Conservation (phyloP, 495 filamentous ascomycete genomes). For the Lepidopterella palustris region DNA sequence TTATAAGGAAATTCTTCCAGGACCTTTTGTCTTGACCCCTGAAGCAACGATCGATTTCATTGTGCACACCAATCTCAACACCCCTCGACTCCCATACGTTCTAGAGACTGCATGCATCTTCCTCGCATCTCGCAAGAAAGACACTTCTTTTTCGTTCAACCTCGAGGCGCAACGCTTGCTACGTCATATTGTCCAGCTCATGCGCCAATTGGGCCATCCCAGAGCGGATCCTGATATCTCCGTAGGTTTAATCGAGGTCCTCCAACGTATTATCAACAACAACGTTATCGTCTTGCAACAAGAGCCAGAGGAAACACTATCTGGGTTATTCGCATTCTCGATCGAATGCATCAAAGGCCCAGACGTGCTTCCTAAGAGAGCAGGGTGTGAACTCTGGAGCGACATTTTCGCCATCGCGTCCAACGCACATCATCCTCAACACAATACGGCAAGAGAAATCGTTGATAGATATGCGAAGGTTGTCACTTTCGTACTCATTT, state of each 20-base stretch:
- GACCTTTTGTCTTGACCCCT: slow-evolving; percentile 70
- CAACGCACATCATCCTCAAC: slow-evolving; percentile 6
- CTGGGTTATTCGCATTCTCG: slow-evolving; percentile 69
- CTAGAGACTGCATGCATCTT: slow-evolving; percentile 75
- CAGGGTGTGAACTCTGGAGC: slow-evolving; percentile 74
- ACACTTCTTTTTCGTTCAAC: slow-evolving; percentile 39
- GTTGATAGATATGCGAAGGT: slow-evolving; percentile 18
- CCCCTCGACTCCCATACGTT: slow-evolving; percentile 63
- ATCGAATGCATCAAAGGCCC: slow-evolving; percentile 63
- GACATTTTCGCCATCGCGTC: slow-evolving; percentile 18
- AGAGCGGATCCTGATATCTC: slow-evolving; percentile 72
- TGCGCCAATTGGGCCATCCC: slow-evolving; percentile 40
- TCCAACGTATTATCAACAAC: slow-evolving; percentile 58
- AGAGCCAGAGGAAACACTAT: slow-evolving; percentile 47
- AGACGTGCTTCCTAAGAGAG: slow-evolving; percentile 73
- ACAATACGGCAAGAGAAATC: slow-evolving; percentile 16
- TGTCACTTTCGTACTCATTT: slow-evolving; percentile 19
- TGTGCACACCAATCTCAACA: slow-evolving; percentile 52
- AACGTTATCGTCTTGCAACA: slow-evolving; percentile 54
- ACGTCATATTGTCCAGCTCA: slow-evolving; percentile 34
- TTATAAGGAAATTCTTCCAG: slow-evolving; percentile 69
- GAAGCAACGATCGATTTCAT: slow-evolving; percentile 66
- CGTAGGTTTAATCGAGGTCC: slow-evolving; percentile 67
- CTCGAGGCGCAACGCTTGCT: slow-evolving; percentile 61
- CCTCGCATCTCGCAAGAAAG: slow-evolving; percentile 54